Evolutionary conservation across 1,284 basidiomycete genomes (phyloP), one percentile per base, ranked within the genome.

Genomic region (Leccinum holopus): DNA sequence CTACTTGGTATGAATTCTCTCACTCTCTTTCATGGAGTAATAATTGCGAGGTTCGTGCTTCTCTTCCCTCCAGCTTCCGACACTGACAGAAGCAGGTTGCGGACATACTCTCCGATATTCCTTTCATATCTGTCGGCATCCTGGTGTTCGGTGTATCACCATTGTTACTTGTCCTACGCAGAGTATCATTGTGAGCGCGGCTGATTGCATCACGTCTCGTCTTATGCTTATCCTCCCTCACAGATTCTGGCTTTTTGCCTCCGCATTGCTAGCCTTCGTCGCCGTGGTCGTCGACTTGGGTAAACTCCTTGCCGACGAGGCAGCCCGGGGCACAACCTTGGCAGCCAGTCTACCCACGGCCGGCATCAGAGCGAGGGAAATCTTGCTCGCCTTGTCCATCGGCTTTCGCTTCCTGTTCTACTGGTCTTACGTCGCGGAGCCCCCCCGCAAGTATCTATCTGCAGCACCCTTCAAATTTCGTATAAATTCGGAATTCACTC

Each of bases 281-380:
- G 86, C 84, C n/a, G 82, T 82, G 4, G 81, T 88, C 52, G 72
- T 91, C 53, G 88, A 91, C 72, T 77, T 91, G n/a, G 78, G 80
- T 49, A 82, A 85, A 71, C 72, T 84, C 49, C 78, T 90, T 32
- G 65, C 78, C 57, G 73, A 78, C 60, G 80, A 80, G n/a, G 59
- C 70, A 25, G 64, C 65, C 30, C 68, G 74, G 28, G 69, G 66
- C 18, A 62, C 72, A 8, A 67, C 70, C 14, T 62, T 61, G 11
- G 59, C 69, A 16, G 71, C 70, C 25, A 68, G 74, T n/a, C 66
- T 70, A 30, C 66, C 73, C 28, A 28, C 28, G 28, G 28, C 28
- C 2, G 74, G 87, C 44, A 75, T 84, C 44, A 80, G 79, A 57
- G 75, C 82, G 8, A 84, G 88, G 54, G 90, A 91, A 71, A 76